Evolutionary conservation across 1,139 yeast species (phyloP).

Genomic region (Diutina sp.): DNA sequence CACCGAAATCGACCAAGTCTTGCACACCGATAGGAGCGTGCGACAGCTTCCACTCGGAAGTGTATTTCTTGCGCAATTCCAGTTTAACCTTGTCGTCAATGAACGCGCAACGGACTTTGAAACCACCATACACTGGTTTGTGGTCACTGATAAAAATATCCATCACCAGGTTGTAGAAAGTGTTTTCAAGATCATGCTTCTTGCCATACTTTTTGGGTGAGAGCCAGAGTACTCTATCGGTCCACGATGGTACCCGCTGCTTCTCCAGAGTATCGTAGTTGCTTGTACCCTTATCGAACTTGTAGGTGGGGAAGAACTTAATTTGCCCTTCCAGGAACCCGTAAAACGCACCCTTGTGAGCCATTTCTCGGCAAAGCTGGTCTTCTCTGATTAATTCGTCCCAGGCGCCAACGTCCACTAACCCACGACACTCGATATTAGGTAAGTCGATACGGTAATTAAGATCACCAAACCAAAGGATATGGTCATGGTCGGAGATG

Average conservation of each 20-base stretch:
- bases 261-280: slow-evolving; percentile 71
- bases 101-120: slow-evolving; percentile 48
- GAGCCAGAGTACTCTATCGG: slow-evolving; percentile 41
- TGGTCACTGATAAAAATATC: slow-evolving; percentile 70
- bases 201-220: background rate
- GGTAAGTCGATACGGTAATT: slow-evolving; percentile 69
- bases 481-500: slow-evolving; percentile 70
- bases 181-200: background rate
- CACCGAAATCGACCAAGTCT: background rate
- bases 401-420: slow-evolving; percentile 37
- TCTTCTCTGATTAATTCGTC: slow-evolving; percentile 53
- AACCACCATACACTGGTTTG: slow-evolving; percentile 78
- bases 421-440: slow-evolving; percentile 54
- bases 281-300: slow-evolving; percentile 86
- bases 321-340: slow-evolving; percentile 70
- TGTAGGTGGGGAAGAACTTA: slow-evolving; percentile 79
- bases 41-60: slow-evolving; percentile 19
- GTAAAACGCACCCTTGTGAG: slow-evolving; percentile 45
- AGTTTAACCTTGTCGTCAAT: slow-evolving; percentile 33
- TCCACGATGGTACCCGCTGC: slow-evolving; percentile 94
- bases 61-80: slow-evolving; percentile 18
- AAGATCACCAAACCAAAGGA: slow-evolving; percentile 91
- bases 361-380: slow-evolving; percentile 64
- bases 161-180: slow-evolving; percentile 38
- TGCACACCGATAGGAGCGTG: slow-evolving; percentile 10